Evolutionary conservation across 495 filamentous ascomycete genomes (phyloP).

Genomic region (Chlorociboria aeruginascens): DNA sequence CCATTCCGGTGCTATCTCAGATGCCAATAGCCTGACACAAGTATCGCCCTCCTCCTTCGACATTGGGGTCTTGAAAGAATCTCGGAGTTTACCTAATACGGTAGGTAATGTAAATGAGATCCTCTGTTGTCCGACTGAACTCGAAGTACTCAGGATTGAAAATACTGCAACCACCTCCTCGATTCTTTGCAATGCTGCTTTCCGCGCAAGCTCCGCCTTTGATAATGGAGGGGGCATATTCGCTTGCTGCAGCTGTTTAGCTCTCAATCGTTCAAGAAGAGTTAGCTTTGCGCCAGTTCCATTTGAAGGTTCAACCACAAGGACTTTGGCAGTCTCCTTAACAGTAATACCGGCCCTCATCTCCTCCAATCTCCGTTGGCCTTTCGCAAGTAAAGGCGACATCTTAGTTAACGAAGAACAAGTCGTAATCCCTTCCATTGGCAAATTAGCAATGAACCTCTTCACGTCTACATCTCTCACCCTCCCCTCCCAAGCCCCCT

Average conservation of each 20-base stretch:
- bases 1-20: constrained; percentile 53
- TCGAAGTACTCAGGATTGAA: constrained; percentile 39
- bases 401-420: constrained; percentile 34
- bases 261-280: constrained; percentile 51
- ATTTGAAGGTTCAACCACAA: background rate
- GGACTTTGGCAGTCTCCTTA: constrained; percentile 10
- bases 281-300: constrained; percentile 9
- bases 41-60: constrained; percentile 42
- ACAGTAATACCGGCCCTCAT: constrained; percentile 37
- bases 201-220: constrained; percentile 39
- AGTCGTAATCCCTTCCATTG: constrained; percentile 37
- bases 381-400: constrained; percentile 34
- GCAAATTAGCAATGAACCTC: constrained; percentile 40
- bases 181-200: constrained; percentile 45
- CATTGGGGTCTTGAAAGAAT: constrained; percentile 49
- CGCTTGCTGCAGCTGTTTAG: constrained; percentile 39
- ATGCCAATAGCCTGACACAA: constrained; percentile 44
- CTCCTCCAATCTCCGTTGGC: constrained; percentile 49
- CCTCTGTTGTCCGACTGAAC: constrained; percentile 23
- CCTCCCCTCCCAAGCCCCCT: constrained; percentile 29
- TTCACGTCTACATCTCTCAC: constrained; percentile 3
- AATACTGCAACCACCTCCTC: constrained; percentile 50
- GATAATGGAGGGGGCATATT: constrained; percentile 26
- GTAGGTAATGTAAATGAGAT: constrained; percentile 49
- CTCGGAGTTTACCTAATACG: constrained; percentile 44